Conservation (phyloP, 1,139 yeast genomes). For the Hansenula sp. region DNA sequence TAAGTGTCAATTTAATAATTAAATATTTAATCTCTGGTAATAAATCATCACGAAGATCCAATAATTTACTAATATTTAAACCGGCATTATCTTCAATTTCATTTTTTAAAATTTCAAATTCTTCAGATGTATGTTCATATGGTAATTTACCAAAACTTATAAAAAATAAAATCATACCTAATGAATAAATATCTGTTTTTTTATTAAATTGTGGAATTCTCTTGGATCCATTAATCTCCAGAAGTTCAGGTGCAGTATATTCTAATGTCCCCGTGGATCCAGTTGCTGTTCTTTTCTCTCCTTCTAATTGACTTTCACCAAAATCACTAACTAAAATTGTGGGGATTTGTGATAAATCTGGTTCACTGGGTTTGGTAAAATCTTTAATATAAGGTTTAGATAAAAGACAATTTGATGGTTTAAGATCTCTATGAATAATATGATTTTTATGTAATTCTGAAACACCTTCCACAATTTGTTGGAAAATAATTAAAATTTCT, state of each 20-base stretch:
- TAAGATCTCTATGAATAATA: slow-evolving; percentile 79
- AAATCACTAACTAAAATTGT: slow-evolving; percentile 78
- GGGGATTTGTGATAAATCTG: slow-evolving; percentile 40
- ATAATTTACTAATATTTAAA: slow-evolving; percentile 25
- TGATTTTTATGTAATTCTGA: slow-evolving; percentile 68
- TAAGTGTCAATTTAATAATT: slow-evolving; percentile 31
- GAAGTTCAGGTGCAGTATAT: slow-evolving; percentile 80
- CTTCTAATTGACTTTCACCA: slow-evolving; percentile 82
- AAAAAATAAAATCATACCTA: slow-evolving; percentile 77
- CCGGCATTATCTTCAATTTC: slow-evolving; percentile 31
- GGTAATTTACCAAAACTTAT: slow-evolving; percentile 71
- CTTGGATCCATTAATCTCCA: slow-evolving; percentile 31
- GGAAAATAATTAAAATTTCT: slow-evolving; percentile 62
- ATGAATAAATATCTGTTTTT: slow-evolving; percentile 73
- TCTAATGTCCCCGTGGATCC: slow-evolving; percentile 88
- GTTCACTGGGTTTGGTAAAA: slow-evolving; percentile 8
- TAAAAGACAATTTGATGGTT: slow-evolving; percentile 81
- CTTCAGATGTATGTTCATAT: slow-evolving; percentile 34
- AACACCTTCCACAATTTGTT: slow-evolving; percentile 67
- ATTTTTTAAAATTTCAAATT: slow-evolving; percentile 32
- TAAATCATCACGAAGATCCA: slow-evolving; percentile 28
- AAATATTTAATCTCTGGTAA: slow-evolving; percentile 36
- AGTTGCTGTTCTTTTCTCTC: slow-evolving; percentile 48
- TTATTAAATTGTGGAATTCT: slow-evolving; percentile 44
- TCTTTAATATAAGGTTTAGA: slow-evolving; percentile 30